A percentile compares a stretch with the other conserved stretches of the same genome.
These are phyloP conservation scores for Blastocystis sp. DNA, from an alignment of 352 stramenopile genomes.

Conservation along the genomic window DNA sequence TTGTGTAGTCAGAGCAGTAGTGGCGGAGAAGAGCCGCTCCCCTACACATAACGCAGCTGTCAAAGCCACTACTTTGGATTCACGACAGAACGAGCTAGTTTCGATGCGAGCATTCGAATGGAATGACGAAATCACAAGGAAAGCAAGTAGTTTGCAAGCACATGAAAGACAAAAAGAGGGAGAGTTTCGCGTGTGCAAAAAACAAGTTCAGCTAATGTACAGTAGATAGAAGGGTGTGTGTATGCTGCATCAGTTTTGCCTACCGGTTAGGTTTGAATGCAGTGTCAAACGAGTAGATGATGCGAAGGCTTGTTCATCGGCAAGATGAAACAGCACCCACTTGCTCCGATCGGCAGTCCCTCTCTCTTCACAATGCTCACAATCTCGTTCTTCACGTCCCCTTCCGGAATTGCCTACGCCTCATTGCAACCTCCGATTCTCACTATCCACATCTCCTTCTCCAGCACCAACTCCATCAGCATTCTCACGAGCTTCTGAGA, in stretches of 20 bases:
- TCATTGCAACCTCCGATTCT: not conserved
- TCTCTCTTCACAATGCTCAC: not conserved
- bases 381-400: not conserved
- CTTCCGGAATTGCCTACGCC: not conserved
- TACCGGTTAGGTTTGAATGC: too few species aligned
- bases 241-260: too few species aligned
- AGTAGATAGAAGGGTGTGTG: too few species aligned
- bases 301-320: too few species aligned
- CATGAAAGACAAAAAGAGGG: not conserved
- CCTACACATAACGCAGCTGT: not conserved
- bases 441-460: not conserved
- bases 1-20: conserved; percentile 53
- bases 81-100: not conserved
- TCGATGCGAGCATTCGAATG: not conserved
- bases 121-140: not conserved
- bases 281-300: too few species aligned
- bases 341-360: too few species aligned
- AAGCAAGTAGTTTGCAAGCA: too few species aligned
- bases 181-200: not conserved
- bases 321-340: too few species aligned
- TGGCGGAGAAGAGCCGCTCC: not conserved
- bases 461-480: not conserved
- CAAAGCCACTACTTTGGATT: conserved; percentile 9
- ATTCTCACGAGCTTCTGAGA: not conserved
- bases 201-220: not conserved